Conservation (phyloP, 2,329 filamentous ascomycete species). For the Drechslera avenae region DNA sequence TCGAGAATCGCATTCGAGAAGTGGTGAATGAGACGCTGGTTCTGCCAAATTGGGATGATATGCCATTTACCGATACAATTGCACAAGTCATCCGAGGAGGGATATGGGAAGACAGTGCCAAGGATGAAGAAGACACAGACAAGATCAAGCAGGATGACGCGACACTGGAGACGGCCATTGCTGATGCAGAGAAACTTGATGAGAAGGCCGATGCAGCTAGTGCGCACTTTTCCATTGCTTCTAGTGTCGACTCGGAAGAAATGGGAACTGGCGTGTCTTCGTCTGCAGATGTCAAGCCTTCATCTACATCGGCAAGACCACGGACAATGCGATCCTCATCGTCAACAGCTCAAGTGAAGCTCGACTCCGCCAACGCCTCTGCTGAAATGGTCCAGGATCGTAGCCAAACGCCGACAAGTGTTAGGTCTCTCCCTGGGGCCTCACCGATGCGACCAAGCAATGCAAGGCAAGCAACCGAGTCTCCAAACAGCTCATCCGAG, state of each 20-base stretch:
- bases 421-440: conserved; percentile 64
- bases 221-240: conserved; percentile 29
- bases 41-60: conserved; percentile 93
- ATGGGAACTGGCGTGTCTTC: conserved; percentile 30
- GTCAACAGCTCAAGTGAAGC: conserved; percentile 68
- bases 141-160: conserved; percentile 21
- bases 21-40: conserved; percentile 92
- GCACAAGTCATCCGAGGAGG: conserved; percentile 82
- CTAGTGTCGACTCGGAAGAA: conserved; percentile 27
- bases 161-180: conserved; percentile 18
- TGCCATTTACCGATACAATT: conserved; percentile 84
- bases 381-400: conserved; percentile 55
- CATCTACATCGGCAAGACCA: conserved; percentile 46
- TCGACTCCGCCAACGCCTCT: conserved; percentile 70
- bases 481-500: conserved; percentile 22
- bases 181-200: conserved; percentile 28
- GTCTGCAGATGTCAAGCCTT: conserved; percentile 28
- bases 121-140: conserved; percentile 18
- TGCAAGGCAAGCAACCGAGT: conserved; percentile 12
- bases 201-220: conserved; percentile 26
- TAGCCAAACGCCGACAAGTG: conserved; percentile 66
- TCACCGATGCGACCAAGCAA: conserved; percentile 55
- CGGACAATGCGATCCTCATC: conserved; percentile 65
- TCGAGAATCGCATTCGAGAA: conserved; percentile 93
- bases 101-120: conserved; percentile 64